Evolutionary conservation across 345 rosid species (phyloP).

Genomic region (Eucalyptus coolabah): DNA sequence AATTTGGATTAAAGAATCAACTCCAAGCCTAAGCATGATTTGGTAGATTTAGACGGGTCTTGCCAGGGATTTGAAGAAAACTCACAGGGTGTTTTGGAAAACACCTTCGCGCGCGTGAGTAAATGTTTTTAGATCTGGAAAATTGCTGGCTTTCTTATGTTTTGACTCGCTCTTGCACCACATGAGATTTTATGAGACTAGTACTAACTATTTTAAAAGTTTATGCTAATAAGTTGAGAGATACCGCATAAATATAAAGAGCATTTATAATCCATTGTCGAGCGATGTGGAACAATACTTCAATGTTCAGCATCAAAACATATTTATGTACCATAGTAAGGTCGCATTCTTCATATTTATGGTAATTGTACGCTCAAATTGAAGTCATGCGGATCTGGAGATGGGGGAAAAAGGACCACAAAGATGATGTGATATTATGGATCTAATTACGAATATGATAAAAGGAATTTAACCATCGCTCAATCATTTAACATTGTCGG

Average conservation of each 20-base stretch:
- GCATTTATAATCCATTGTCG: accelerated
- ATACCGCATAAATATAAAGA: neutral
- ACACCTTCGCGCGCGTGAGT: neutral
- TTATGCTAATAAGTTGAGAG: neutral
- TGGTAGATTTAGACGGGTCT: neutral
- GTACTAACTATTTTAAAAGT: accelerated
- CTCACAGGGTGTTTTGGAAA: neutral
- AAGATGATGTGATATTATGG: neutral
- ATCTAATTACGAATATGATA: neutral
- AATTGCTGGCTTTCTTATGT: neutral
- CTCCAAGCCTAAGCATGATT: neutral
- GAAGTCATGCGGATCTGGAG: neutral
- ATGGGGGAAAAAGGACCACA: neutral
- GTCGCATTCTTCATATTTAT: neutral
- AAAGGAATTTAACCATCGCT: neutral
- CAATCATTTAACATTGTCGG: neutral
- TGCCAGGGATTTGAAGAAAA: neutral
- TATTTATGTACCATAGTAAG: neutral
- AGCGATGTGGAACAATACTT: neutral
- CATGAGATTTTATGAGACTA: neutral
- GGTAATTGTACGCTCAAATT: neutral
- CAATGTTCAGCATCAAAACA: neutral
- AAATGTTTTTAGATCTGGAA: neutral
- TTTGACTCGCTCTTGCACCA: accelerated
- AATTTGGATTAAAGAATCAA: neutral